Conservation (phyloP, 2,329 filamentous ascomycete genomes). For the Orbilia blumenaviensis region DNA sequence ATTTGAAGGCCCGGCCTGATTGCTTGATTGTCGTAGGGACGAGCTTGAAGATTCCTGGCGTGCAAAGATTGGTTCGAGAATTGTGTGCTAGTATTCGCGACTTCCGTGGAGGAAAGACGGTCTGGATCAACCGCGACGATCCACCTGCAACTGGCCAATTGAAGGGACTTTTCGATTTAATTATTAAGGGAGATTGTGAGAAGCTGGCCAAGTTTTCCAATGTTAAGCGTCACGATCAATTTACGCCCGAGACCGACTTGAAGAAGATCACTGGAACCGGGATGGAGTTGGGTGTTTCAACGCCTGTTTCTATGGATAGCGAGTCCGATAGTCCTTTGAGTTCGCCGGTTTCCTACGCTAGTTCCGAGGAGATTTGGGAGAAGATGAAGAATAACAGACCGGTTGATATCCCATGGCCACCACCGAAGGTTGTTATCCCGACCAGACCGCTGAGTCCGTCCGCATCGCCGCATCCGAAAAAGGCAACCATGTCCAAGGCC, state of each 20-base stretch:
- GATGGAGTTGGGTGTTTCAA: conserved; percentile 52
- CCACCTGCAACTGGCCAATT: conserved; percentile 84
- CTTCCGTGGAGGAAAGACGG: conserved; percentile 82
- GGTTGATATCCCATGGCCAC: conserved; percentile 43
- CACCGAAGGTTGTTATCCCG: conserved; percentile 35
- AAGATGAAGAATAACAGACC: conserved; percentile 45
- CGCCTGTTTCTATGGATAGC: conserved; percentile 50
- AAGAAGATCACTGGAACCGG: conserved; percentile 53
- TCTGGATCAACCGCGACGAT: conserved; percentile 92
- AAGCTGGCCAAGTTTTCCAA: conserved; percentile 79
- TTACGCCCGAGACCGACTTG: conserved; percentile 42
- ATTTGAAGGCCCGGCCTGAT: conserved; percentile 85
- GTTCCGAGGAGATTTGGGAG: conserved; percentile 50
- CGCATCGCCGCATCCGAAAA: conserved; percentile 48
- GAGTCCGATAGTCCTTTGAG: conserved; percentile 49
- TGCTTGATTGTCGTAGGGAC: conserved; percentile 95
- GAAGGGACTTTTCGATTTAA: conserved; percentile 90
- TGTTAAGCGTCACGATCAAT: conserved; percentile 59
- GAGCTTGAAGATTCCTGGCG: conserved; percentile 92
- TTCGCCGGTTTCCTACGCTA: conserved; percentile 48
- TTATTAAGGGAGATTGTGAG: conserved; percentile 87
- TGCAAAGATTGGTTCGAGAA: conserved; percentile 86
- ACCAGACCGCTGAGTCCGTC: conserved; percentile 36
- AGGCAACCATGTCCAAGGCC: conserved; percentile 21
- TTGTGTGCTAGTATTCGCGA: conserved; percentile 87